phyloP scores from a whole-genome alignment of 2,329 filamentous ascomycete genomes.

The Drechmeria coniospora region DNA sequence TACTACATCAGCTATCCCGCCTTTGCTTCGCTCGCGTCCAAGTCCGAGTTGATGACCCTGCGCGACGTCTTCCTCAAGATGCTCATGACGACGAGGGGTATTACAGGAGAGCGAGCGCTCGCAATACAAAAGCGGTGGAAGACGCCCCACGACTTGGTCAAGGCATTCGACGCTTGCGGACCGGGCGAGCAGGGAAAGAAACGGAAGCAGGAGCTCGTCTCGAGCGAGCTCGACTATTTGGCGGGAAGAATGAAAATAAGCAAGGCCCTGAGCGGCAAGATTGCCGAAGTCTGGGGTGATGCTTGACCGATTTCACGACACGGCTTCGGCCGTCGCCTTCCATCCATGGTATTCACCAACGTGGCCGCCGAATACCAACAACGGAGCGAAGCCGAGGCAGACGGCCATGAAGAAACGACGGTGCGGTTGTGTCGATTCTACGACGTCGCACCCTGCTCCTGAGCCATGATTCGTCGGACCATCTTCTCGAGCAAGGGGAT shows the following conservation, averaged over 20 bases:
- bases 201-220: constrained; percentile 45
- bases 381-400: too few relatives aligned
- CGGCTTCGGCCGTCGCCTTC: too few relatives aligned
- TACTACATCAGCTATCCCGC: constrained; percentile 55
- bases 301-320: constrained; percentile 12
- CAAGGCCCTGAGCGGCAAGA: constrained; percentile 48
- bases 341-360: too few relatives aligned
- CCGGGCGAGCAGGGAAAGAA: constrained; percentile 33
- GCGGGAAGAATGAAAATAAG: constrained; percentile 54
- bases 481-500: constrained; percentile 53
- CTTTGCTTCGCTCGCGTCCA: constrained; percentile 58
- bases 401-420: too few relatives aligned
- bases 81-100: constrained; percentile 65
- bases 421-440: constrained; percentile 2
- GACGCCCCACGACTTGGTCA: constrained; percentile 56
- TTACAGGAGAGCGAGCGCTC: constrained; percentile 64
- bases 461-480: constrained; percentile 59
- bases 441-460: constrained; percentile 25
- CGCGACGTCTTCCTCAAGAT: constrained; percentile 69
- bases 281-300: constrained; percentile 59
- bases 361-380: too few relatives aligned
- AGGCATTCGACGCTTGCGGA: constrained; percentile 47
- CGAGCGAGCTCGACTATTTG: constrained; percentile 36
- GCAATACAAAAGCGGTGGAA: constrained; percentile 69
- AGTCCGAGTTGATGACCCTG: constrained; percentile 58